phyloP scores from a whole-genome alignment of 371 early-diverging fungal species.

The Funneliformis caledonium region DNA sequence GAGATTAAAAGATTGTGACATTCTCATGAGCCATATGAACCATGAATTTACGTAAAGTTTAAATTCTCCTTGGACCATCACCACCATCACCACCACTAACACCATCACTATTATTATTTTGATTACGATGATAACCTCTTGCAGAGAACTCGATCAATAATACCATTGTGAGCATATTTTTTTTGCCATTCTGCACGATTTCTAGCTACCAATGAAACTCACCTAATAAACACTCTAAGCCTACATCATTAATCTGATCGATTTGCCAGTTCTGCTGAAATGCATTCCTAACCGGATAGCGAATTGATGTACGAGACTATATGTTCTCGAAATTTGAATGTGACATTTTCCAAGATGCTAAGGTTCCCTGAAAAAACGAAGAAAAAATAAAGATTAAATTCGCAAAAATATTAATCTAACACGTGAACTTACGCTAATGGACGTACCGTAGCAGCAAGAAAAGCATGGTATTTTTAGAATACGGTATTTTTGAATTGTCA shows the following conservation, averaged over 20 bases:
- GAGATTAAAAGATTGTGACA: too few relatives aligned
- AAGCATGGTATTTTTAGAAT: neutral
- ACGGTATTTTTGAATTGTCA: neutral
- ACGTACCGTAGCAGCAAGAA: constrained; percentile 6
- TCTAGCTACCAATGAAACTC: neutral
- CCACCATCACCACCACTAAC: neutral
- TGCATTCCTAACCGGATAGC: neutral
- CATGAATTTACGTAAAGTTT: too few relatives aligned
- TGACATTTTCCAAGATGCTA: neutral
- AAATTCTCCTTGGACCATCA: too few relatives aligned
- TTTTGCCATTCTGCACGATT: neutral
- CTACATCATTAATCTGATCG: neutral
- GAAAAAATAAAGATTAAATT: too few relatives aligned
- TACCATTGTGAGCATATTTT: neutral
- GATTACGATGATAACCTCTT: neutral
- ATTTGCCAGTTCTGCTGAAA: neutral
- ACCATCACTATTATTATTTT: neutral
- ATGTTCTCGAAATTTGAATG: neutral
- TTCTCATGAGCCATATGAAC: too few relatives aligned
- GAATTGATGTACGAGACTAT: neutral
- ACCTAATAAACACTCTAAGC: neutral
- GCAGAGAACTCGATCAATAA: neutral
- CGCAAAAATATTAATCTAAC: neutral
- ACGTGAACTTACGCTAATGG: neutral
- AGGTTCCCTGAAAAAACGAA: neutral